Percentiles rank a stretch among this genome's conserved stretches.
Conservation (phyloP, 257 asterid species). For the Solanum tarijense region DNA sequence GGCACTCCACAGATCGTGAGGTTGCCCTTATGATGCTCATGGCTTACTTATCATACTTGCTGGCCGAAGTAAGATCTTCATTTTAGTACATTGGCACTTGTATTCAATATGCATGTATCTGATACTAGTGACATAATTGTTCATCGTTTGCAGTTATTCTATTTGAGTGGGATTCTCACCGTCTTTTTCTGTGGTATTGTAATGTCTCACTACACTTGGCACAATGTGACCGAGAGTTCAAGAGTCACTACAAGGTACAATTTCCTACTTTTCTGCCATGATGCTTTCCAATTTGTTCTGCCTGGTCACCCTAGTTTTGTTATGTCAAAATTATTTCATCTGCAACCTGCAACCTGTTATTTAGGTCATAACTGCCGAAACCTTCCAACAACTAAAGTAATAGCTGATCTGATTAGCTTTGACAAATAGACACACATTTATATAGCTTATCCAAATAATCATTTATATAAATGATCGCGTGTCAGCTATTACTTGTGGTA, state of each 20-base stretch:
- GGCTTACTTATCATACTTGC: conserved; percentile 33
- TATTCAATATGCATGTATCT: not conserved
- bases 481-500: not conserved
- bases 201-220: conserved; percentile 44
- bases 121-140: not conserved
- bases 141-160: conserved; percentile 19
- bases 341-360: not conserved
- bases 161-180: conserved; percentile 37
- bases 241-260: conserved; percentile 30
- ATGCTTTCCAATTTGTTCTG: not conserved
- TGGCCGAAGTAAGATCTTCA: conserved; percentile 24
- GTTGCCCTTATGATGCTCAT: conserved; percentile 43
- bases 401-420: not conserved
- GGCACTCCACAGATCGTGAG: conserved; percentile 46
- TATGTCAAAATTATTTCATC: not conserved
- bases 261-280: not conserved
- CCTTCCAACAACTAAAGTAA: not conserved
- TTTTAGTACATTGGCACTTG: not conserved
- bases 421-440: not conserved
- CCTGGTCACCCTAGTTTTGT: not conserved
- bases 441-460: not conserved
- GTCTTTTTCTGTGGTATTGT: conserved; percentile 43
- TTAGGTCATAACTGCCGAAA: not conserved
- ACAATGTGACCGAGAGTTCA: conserved; percentile 37
- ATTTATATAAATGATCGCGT: not conserved